These are phyloP conservation scores for Sporisorium graminicola DNA, from an alignment of 1,284 basidiomycete genomes.

Conservation along the genomic window DNA sequence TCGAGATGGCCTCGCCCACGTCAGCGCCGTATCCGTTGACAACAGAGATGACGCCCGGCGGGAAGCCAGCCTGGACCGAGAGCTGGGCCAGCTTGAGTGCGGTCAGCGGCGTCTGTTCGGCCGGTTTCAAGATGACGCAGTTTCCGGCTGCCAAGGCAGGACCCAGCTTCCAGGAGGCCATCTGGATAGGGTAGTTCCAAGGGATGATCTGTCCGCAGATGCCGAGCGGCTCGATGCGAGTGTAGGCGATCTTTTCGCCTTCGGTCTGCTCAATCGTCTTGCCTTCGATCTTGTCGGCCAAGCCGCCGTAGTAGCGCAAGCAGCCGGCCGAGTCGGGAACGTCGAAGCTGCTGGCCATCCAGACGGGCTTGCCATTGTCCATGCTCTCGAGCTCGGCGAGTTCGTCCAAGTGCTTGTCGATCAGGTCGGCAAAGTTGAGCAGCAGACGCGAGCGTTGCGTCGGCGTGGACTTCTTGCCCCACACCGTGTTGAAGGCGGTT, in stretches of 20 bases:
- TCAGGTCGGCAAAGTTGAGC: constrained; percentile 78
- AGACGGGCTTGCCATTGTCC: constrained; percentile 84
- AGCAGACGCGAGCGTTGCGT: constrained; percentile 75
- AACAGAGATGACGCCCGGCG: constrained; percentile 78
- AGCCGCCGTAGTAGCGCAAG: constrained; percentile 76
- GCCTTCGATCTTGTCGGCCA: constrained; percentile 83
- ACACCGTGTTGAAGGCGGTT: constrained; percentile 49
- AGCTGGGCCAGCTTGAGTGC: constrained; percentile 80
- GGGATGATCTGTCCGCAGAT: constrained; percentile 74
- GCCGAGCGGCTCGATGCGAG: constrained; percentile 89
- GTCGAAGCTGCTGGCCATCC: constrained; percentile 77
- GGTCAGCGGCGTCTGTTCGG: constrained; percentile 79
- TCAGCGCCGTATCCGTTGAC: constrained; percentile 84
- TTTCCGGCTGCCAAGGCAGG: constrained; percentile 71
- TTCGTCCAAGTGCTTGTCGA: constrained; percentile 79
- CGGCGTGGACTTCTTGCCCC: constrained; percentile 47
- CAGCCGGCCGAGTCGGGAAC: constrained; percentile 76
- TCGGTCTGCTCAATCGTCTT: constrained; percentile 82
- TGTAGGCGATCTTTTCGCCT: constrained; percentile 77
- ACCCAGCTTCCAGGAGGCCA: constrained; percentile 73
- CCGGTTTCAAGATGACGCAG: constrained; percentile 74
- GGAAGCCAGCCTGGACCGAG: constrained; percentile 82
- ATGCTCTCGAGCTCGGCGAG: constrained; percentile 73
- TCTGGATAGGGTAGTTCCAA: constrained; percentile 78
- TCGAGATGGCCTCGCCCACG: constrained; percentile 77